Percentiles rank a stretch among this genome's conserved stretches.
These are phyloP conservation scores for Lipomyces lipofer DNA, from an alignment of 805 yeast species.

Conservation along the genomic window DNA sequence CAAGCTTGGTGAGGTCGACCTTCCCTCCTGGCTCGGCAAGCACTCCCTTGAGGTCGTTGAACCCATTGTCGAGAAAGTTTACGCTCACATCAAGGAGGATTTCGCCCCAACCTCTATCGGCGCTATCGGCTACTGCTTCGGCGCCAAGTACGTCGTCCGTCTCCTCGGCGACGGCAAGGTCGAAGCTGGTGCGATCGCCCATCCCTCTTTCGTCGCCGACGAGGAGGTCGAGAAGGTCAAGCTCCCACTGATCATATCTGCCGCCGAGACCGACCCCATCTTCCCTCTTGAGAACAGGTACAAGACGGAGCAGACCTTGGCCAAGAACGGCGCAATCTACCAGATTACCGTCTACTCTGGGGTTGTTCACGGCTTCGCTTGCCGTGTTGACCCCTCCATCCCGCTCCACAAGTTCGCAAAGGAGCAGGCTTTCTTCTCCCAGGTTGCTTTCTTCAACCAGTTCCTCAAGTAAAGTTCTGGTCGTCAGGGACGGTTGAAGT, in stretches of 20 bases:
- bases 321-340: constrained; percentile 55
- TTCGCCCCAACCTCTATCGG: constrained; percentile 52
- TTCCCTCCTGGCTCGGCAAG: constrained; percentile 52
- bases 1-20: constrained; percentile 30
- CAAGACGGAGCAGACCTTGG: constrained; percentile 59
- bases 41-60: constrained; percentile 54
- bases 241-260: constrained; percentile 66
- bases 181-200: constrained; percentile 73
- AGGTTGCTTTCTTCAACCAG: constrained; percentile 23
- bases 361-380: constrained; percentile 75
- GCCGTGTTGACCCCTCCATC: constrained; percentile 34
- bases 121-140: constrained; percentile 79
- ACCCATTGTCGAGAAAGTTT: constrained; percentile 52
- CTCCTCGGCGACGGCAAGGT: constrained; percentile 46
- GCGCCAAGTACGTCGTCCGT: constrained; percentile 69
- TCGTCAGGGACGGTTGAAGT: no score
- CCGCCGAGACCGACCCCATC: constrained; percentile 64
- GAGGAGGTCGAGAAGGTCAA: constrained; percentile 65
- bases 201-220: constrained; percentile 71
- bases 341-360: constrained; percentile 64
- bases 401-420: constrained; percentile 25
- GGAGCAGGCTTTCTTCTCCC: constrained; percentile 28
- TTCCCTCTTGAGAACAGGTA: constrained; percentile 67
- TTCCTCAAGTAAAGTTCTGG: constrained; percentile 22
- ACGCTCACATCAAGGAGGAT: constrained; percentile 48